A percentile compares a stretch with the other conserved stretches of the same genome.
phyloP scores from a whole-genome alignment of 202 grass and related monocot genomes.

The Zoysia matrella region DNA sequence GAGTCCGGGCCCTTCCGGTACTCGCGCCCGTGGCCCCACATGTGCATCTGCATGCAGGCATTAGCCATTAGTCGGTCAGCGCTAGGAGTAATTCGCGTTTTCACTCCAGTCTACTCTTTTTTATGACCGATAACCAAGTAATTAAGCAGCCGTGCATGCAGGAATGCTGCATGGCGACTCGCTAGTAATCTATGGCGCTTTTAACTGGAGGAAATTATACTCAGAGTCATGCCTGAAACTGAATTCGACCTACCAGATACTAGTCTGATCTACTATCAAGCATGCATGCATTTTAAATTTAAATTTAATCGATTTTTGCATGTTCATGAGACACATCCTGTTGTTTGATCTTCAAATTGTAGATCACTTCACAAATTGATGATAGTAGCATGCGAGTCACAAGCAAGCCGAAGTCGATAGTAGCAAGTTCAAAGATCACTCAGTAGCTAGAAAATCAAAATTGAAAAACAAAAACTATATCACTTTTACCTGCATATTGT shows the following conservation, averaged over 20 bases:
- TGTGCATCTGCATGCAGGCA: constrained; percentile 89
- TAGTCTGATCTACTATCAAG: background rate
- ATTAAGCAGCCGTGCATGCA: background rate
- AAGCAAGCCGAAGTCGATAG: background rate
- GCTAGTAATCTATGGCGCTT: background rate
- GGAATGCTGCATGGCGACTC: background rate
- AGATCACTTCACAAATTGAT: background rate
- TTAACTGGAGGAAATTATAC: background rate
- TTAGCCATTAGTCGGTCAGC: background rate
- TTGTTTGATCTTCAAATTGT: background rate
- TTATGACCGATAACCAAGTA: background rate
- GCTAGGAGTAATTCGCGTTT: background rate
- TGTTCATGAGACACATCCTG: background rate
- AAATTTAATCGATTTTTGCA: background rate
- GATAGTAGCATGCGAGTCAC: background rate
- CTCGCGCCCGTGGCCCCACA: constrained; percentile 97
- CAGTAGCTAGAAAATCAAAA: background rate
- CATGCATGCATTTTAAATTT: background rate
- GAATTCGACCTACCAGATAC: background rate
- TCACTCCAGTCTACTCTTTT: background rate
- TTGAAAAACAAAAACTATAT: background rate
- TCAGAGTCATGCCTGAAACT: background rate
- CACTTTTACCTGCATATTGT: constrained; percentile 88
- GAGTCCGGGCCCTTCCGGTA: constrained; percentile 94
- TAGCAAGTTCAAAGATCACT: background rate